Conservation (phyloP, 129 eudicot species). For the Deinandra increscens region DNA sequence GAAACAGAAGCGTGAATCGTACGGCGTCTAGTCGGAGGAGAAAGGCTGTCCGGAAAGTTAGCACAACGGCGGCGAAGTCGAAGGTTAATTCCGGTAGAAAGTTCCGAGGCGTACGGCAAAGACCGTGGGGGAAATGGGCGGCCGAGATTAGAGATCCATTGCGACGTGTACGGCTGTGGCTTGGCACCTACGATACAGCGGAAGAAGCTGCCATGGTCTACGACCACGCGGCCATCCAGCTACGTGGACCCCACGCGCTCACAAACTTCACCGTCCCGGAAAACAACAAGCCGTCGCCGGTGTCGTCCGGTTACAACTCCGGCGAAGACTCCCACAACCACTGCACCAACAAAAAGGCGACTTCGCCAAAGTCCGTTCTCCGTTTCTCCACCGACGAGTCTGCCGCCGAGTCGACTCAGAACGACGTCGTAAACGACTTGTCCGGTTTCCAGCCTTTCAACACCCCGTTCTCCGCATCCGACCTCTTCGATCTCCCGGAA, state of each 20-base stretch:
- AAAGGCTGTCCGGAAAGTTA: constrained; percentile 5
- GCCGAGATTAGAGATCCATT: constrained; percentile 95
- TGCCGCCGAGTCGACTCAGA: constrained; percentile 42
- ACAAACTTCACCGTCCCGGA: constrained; percentile 63
- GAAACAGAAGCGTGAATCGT: neutral
- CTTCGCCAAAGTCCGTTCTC: constrained; percentile 68
- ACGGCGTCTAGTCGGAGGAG: constrained; percentile 30
- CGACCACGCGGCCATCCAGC: constrained; percentile 92
- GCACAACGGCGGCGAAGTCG: constrained; percentile 22
- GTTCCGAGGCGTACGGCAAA: constrained; percentile 87
- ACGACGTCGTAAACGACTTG: constrained; percentile 28
- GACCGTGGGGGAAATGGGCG: constrained; percentile 99
- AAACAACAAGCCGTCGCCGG: constrained; percentile 14
- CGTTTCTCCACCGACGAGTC: constrained; percentile 44
- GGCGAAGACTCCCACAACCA: constrained; percentile 34
- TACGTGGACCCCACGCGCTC: constrained; percentile 95
- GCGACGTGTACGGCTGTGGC: constrained; percentile 84
- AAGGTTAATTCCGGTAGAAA: constrained; percentile 42
- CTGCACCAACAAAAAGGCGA: no score
- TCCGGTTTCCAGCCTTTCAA: constrained; percentile 40
- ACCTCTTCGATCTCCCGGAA: constrained; percentile 47
- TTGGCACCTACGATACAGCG: constrained; percentile 89
- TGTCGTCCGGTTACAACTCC: constrained; percentile 42
- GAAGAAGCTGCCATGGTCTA: constrained; percentile 99
- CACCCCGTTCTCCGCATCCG: constrained; percentile 26